Base-by-base conservation (phyloP, 139 green algal genomes). In the Axilococcus clingmanii region DNA sequence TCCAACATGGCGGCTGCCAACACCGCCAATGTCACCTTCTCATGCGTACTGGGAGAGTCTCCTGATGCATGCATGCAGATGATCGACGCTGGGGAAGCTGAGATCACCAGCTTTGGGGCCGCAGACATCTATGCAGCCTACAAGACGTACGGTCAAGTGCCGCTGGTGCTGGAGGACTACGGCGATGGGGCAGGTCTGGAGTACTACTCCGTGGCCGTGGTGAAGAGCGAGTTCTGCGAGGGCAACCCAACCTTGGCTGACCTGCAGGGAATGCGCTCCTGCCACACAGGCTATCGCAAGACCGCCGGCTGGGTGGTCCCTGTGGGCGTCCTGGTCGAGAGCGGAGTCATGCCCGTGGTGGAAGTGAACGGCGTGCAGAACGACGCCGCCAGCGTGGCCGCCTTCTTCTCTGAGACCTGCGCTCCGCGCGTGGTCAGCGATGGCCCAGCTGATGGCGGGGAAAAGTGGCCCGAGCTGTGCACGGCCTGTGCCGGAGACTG, bases 271-370 rank as follows among this genome's bases (percentile, higher is more conserved):
- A 56, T 42, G 48, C 45, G 48, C 5, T 60, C 48, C 0, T 76
- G 67, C 67, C 67, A 76, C 63, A 76, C 67, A 2, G 67, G 67
- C 0, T 69, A 65, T 50, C 14, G 55, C 40, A 33, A 48, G 16
- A 69, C 61, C 23, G 35, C 40, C 32, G 61, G 61, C 28, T 69
- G 56, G 56, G 22, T 15, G 5, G n/a, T 69, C 15, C 61, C 61
- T n/a, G 31, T 69, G 27, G 61, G 53, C 3, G 30, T 19, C 61
- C 15, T 69, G 19, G 17, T 53, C 3, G 34, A 56, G 11, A 31
- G 9, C 16, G 36, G 31, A 16, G 27, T 59, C 9, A 25, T 59
- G 17, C 34, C 42, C 7, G 52, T 59, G 15, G 52, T 56, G 40
- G 17, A 42, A 20, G 36, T 7, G 17, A 42, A 42, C 2, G 17